Evolutionary conservation across 352 stramenopile species (phyloP).

Genomic region (Pythium rishiriense): DNA sequence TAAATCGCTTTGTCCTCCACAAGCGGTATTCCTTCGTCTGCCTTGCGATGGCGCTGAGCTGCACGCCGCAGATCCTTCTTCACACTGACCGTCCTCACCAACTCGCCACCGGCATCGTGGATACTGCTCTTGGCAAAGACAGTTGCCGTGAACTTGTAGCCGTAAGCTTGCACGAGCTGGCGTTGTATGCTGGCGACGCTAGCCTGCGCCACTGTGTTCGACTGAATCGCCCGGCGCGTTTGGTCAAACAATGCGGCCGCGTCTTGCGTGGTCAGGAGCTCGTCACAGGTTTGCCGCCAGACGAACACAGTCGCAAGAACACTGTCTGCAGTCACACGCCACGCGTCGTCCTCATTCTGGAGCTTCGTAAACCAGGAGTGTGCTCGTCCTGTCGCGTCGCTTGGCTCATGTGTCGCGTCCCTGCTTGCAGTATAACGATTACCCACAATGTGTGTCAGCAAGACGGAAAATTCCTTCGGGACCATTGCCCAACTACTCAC

Average conservation of each 20-base stretch:
- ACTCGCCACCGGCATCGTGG: constrained; percentile 11
- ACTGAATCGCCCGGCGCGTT: constrained; percentile 18
- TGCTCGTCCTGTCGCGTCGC: neutral
- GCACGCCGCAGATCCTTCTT: constrained; percentile 38
- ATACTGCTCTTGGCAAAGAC: constrained; percentile 53
- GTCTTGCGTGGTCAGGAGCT: neutral
- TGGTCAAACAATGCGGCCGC: constrained; percentile 3
- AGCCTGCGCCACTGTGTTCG: neutral
- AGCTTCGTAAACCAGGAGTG: constrained; percentile 11
- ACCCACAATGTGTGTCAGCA: no score
- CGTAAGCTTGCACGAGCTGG: constrained; percentile 38
- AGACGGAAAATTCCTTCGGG: no score
- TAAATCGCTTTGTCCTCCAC: constrained; percentile 54
- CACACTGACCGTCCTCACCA: constrained; percentile 2
- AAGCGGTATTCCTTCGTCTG: constrained; percentile 31
- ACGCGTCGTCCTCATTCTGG: constrained; percentile 43
- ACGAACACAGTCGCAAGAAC: constrained; percentile 43
- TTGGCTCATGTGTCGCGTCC: neutral
- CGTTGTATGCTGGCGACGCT: constrained; percentile 21
- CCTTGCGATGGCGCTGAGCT: constrained; percentile 39
- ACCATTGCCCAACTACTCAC: no score
- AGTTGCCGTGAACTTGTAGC: constrained; percentile 53
- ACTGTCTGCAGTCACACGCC: constrained; percentile 52
- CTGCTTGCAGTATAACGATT: no score
- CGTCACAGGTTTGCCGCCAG: neutral